Conservation (phyloP, 768 basidiomycete species). For the Hericium rajendrae region DNA sequence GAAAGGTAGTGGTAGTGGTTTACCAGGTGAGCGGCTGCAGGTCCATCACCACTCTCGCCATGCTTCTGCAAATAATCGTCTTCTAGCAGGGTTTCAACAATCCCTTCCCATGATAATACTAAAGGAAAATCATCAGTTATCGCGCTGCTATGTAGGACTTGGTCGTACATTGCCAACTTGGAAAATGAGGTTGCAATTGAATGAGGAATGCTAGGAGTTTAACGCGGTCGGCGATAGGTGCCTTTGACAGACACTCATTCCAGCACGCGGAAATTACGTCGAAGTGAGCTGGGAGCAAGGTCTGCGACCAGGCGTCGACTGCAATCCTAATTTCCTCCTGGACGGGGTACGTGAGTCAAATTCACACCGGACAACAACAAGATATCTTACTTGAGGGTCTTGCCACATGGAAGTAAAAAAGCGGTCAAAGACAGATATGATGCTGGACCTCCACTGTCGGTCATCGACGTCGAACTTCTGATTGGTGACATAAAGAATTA, state of each 20-base stretch:
- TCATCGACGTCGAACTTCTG: slow-evolving; percentile 53
- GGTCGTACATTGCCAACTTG: slow-evolving; percentile 50
- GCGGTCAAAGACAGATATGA: slow-evolving; percentile 45
- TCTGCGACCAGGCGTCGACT: slow-evolving; percentile 46
- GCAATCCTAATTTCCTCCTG: slow-evolving; percentile 64
- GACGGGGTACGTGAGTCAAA: neutral
- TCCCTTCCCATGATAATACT: slow-evolving; percentile 60
- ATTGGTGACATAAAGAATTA: slow-evolving; percentile 57
- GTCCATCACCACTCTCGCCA: slow-evolving; percentile 29
- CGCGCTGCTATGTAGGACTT: neutral
- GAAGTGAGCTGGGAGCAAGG: slow-evolving; percentile 56
- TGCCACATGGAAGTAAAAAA: slow-evolving; percentile 59
- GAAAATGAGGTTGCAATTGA: slow-evolving; percentile 60
- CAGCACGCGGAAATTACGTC: slow-evolving; percentile 59
- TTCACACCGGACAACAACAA: neutral
- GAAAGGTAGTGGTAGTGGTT: slow-evolving; percentile 11
- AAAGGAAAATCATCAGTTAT: neutral
- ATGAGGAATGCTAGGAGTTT: slow-evolving; percentile 53
- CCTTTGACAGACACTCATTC: slow-evolving; percentile 48
- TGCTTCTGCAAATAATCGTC: slow-evolving; percentile 36
- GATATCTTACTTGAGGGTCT: slow-evolving; percentile 42
- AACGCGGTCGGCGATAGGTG: slow-evolving; percentile 46
- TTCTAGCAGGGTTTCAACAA: slow-evolving; percentile 49
- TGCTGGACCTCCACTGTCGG: slow-evolving; percentile 57
- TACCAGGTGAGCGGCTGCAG: slow-evolving; percentile 33